Evolutionary conservation across 805 yeast genomes (phyloP).

Genomic region (Wickerhamomyces queroliae): DNA sequence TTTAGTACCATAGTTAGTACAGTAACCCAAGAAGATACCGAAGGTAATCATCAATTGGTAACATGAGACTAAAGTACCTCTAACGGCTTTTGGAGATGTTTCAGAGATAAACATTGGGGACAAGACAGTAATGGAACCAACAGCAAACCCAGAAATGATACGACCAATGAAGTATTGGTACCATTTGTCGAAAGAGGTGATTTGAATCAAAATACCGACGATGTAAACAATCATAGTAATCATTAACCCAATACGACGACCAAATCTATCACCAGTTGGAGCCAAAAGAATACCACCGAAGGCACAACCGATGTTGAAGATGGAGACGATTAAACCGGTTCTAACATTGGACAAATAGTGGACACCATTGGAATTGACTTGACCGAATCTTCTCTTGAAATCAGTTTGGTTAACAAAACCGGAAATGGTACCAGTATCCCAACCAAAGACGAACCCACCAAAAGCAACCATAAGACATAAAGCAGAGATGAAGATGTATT

Average conservation of each 20-base stretch:
- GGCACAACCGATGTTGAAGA: constrained; percentile 67
- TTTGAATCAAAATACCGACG: constrained; percentile 63
- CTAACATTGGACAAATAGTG: constrained; percentile 44
- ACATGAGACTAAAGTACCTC: constrained; percentile 68
- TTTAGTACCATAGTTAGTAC: constrained; percentile 65
- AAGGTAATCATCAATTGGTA: constrained; percentile 66
- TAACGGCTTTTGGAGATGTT: constrained; percentile 60
- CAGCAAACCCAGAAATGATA: constrained; percentile 66
- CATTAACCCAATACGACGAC: constrained; percentile 62
- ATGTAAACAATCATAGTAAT: constrained; percentile 57
- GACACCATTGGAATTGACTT: constrained; percentile 32
- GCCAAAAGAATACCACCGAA: constrained; percentile 62
- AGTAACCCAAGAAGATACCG: constrained; percentile 74
- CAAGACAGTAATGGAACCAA: constrained; percentile 72
- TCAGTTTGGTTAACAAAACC: constrained; percentile 60
- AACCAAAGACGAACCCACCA: constrained; percentile 75
- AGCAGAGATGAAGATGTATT: constrained; percentile 22
- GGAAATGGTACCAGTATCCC: constrained; percentile 78
- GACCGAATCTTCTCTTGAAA: constrained; percentile 53
- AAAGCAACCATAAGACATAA: constrained; percentile 50
- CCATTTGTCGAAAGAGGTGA: constrained; percentile 50
- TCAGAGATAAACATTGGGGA: constrained; percentile 73
- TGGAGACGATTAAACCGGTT: constrained; percentile 48
- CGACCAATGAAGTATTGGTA: constrained; percentile 69
- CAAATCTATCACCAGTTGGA: constrained; percentile 54